Base-by-base conservation (phyloP, 441 rosid species). In the Adansonia madagascariensis region DNA sequence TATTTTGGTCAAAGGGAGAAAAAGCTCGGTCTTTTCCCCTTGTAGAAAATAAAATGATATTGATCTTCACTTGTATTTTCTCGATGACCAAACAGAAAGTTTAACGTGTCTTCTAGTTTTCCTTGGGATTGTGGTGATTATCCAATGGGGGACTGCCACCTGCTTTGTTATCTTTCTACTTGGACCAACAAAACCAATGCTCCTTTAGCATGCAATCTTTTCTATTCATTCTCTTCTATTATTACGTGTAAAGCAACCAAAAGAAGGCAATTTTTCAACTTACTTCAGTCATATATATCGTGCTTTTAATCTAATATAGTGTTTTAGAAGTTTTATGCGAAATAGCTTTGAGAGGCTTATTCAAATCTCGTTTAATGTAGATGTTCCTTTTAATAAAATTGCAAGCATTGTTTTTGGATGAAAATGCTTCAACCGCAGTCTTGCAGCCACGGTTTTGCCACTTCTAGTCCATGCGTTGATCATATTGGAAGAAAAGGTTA, bases 401-500 rank as follows among this genome's bases (percentile, higher is more conserved):
- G 20, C 49, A 64, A 64, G 69, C 69, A 64, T n/a, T 14, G 17
- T 35, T 62, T 9, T 62, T 35, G 67, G 67, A 14, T 62, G 67
- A 62, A 35, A 62, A 62, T 15, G 66, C 61, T 61, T 17, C 9
- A 22, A 78, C 5, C 27, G 49, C 61, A 69, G 63, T 73, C 43
- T 20, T 43, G 74, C 74, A 44, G 46, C 77, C 11, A 24, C 46
- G 56, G 44, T 64, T 52, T 69, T 75, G 22, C 56, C 67, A 8
- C 49, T 67, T 74, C 27, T 61, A 35, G 69, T 61, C 41, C 35
- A 64, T 24, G 46, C 35, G 39, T 65, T 62, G 41, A 66, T 74
- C 64, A 8, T 66, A 66, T 73, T 76, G 81, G 75, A 35, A 41
- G 70, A 76, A 63, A 80, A 61, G 50, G 43, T 59, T 78, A 67